Evolutionary conservation across 176 grass and related monocot genomes (phyloP), one percentile per base, ranked within the genome.

Genomic region (Lolium perenne): DNA sequence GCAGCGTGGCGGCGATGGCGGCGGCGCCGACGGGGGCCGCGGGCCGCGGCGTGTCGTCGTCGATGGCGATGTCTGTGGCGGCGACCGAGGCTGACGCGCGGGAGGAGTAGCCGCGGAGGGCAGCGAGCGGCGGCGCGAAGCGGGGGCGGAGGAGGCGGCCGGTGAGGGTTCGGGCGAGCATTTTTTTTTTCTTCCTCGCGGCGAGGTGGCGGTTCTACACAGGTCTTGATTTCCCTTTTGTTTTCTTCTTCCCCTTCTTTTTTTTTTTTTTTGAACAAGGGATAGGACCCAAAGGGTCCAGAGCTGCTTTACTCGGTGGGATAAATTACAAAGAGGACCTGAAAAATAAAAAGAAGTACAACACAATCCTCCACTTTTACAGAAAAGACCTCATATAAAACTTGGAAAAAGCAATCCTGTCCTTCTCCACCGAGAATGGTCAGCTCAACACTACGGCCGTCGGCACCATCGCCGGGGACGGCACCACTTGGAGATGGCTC

Each of bases 151-250:
- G 74, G 47, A 50, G 67, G 80, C 80, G 75, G 80, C 40, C 81
- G 75, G n/a, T 25, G 80, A 94, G 78, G 70, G 22, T 58, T 84
- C 93, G 66, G 38, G 38, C 59, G 69, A 94, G 80, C 93, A 92
- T 94, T 51, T 38, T 78, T 11, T 11, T 50, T 32, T 23, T 62
- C 4, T 35, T 13, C 43, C 81, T 20, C 4, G 40, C 38, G 83
- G 62, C 49, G 62, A 18, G 76, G 81, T 26, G 68, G 77, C 38
- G 70, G 32, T 46, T 86, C 57, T 81, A 26, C 48, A 73, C 26
- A 76, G 58, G 81, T 74, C 73, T 72, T 70, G 70, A 14, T 7
- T 56, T 35, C 38, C 38, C 6, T 20, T 49, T 53, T 7, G n/a
- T n/a, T n/a, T n/a, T n/a, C n/a, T 74, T 8, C 16, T 58, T 48